Evolutionary conservation across 2,329 filamentous ascomycete species (phyloP).

Genomic region (Colletotrichum godetiae): DNA sequence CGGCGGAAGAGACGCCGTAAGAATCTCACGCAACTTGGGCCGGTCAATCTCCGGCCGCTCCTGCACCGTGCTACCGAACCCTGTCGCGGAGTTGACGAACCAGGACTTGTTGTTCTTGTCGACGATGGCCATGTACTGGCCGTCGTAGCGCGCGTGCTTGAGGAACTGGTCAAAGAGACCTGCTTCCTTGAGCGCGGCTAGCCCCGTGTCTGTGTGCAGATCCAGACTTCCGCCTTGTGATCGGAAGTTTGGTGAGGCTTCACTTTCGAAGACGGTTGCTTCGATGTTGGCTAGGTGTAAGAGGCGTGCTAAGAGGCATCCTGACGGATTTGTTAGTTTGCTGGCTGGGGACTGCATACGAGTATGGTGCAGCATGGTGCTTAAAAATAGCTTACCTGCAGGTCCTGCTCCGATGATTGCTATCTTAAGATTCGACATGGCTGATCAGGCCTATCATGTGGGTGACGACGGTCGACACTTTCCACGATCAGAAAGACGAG

Average conservation of each 20-base stretch:
- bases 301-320: conserved; percentile 63
- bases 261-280: conserved; percentile 62
- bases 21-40: conserved; percentile 53
- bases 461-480: neutral
- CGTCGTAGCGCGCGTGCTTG: conserved; percentile 62
- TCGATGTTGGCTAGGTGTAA: conserved; percentile 58
- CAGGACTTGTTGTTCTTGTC: conserved; percentile 52
- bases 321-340: conserved; percentile 17
- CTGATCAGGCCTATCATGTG: neutral
- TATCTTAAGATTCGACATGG: conserved; percentile 42
- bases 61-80: conserved; percentile 42
- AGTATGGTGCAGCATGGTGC: neutral
- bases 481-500: too few relatives aligned
- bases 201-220: conserved; percentile 62
- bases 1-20: conserved; percentile 57
- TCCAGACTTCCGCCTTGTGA: conserved; percentile 66
- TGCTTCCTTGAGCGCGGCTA: conserved; percentile 62
- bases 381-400: conserved; percentile 40
- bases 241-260: conserved; percentile 54
- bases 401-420: conserved; percentile 63
- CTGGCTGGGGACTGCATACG: neutral
- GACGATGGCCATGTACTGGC: conserved; percentile 60
- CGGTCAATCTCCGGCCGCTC: conserved; percentile 67
- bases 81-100: conserved; percentile 39
- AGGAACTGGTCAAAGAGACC: conserved; percentile 61